These are phyloP conservation scores for Wickerhamomyces alni DNA, from an alignment of 805 yeast species.

Conservation along the genomic window DNA sequence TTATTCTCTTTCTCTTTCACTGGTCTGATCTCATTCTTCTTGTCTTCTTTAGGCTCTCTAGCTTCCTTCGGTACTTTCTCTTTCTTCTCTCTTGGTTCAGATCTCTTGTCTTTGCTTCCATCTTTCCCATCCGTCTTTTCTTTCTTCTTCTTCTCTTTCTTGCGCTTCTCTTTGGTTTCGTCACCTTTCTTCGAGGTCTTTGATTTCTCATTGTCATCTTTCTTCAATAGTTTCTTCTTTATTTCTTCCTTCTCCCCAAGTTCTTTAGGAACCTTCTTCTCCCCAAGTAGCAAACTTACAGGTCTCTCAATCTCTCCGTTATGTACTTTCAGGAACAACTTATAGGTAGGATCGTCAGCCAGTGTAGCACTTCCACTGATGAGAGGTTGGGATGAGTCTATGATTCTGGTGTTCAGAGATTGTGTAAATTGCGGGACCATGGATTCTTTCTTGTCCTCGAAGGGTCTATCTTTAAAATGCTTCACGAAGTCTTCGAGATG, in stretches of 20 bases:
- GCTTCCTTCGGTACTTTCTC: conserved; percentile 1
- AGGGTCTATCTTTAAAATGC: conserved; percentile 13
- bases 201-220: background rate
- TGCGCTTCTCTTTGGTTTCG: conserved; percentile 1
- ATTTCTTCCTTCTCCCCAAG: background rate
- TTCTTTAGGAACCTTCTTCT: background rate
- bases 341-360: conserved; percentile 14
- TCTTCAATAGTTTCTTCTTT: conserved; percentile 2
- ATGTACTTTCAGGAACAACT: conserved; percentile 16
- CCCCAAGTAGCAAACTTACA: conserved; percentile 4
- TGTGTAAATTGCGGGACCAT: conserved; percentile 30
- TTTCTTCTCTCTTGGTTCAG: conserved; percentile 1
- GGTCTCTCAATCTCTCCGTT: conserved; percentile 18
- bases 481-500: conserved; percentile 25
- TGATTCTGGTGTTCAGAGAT: conserved; percentile 30
- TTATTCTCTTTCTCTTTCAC: too few relatives aligned
- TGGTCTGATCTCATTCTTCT: background rate
- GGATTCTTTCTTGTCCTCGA: conserved; percentile 22
- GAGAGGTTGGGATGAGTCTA: conserved; percentile 1
- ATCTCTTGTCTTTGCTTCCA: conserved; percentile 5
- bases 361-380: conserved; percentile 2
- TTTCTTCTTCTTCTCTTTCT: conserved; percentile 4
- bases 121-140: conserved; percentile 2
- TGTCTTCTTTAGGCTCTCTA: background rate
- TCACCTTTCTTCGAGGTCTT: conserved; percentile 2